These are phyloP conservation scores for Plasmodium inui DNA, from an alignment of 169 alveolate species.

Conservation along the genomic window DNA sequence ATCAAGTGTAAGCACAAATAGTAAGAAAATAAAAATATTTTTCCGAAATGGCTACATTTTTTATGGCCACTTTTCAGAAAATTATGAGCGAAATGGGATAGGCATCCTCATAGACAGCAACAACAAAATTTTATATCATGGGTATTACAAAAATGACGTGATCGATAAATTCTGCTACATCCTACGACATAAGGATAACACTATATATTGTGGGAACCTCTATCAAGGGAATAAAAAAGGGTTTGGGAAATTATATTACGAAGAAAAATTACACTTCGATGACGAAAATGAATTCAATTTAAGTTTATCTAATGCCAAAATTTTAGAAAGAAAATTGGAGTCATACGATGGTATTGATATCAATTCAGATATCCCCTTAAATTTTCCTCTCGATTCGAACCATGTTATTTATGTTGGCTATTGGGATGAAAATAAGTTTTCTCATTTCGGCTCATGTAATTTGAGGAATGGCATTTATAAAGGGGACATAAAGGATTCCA, in stretches of 20 bases:
- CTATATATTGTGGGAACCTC: conserved; percentile 67
- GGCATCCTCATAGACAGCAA: conserved; percentile 71
- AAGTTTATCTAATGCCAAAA: conserved; percentile 56
- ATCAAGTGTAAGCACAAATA: conserved; percentile 23
- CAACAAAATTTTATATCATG: conserved; percentile 76
- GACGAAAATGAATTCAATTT: conserved; percentile 46
- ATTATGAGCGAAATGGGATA: conserved; percentile 67
- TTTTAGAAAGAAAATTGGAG: conserved; percentile 55
- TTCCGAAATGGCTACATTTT: conserved; percentile 73
- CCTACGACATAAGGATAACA: conserved; percentile 74
- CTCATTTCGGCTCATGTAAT: conserved; percentile 74
- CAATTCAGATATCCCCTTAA: conserved; percentile 51
- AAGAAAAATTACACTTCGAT: conserved; percentile 45
- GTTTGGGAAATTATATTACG: conserved; percentile 74
- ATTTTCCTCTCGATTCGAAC: conserved; percentile 33
- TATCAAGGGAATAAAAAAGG: conserved; percentile 66
- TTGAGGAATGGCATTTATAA: conserved; percentile 72
- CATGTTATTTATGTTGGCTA: conserved; percentile 67
- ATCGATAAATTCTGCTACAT: conserved; percentile 73
- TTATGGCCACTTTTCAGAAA: conserved; percentile 53
- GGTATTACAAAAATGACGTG: conserved; percentile 74
- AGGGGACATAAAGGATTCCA: conserved; percentile 69
- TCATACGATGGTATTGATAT: conserved; percentile 60
- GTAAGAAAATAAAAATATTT: conserved; percentile 55
- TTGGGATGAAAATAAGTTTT: conserved; percentile 49